Evolutionary conservation across 1,139 yeast genomes (phyloP).

Genomic region (Eremothecium gossypii): DNA sequence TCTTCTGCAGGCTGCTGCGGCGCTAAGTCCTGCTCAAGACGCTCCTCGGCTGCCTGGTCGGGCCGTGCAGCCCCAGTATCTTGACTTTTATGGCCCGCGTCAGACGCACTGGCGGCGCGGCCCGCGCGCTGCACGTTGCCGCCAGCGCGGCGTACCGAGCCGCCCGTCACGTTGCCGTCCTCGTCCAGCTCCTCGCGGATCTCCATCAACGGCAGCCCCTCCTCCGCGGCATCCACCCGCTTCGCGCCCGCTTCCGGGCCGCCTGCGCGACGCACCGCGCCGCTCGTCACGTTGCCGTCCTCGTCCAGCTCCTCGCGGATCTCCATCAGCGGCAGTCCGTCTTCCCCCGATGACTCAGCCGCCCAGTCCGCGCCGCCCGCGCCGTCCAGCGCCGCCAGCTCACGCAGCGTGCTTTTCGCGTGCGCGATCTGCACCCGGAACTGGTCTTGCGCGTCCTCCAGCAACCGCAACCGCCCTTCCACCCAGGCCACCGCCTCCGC

Average conservation of each 20-base stretch:
- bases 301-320: slow-evolving; percentile 81
- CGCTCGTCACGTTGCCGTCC: slow-evolving; percentile 51
- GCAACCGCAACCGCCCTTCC: slow-evolving; percentile 32
- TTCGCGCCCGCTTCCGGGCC: no score
- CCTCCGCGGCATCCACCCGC: background rate
- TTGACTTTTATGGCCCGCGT: background rate
- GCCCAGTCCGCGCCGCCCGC: slow-evolving; percentile 14
- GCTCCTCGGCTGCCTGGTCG: background rate
- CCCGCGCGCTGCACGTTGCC: background rate
- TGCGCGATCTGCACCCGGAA: slow-evolving; percentile 38
- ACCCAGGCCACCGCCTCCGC: slow-evolving; percentile 41
- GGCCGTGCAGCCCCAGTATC: background rate
- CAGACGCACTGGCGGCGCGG: background rate
- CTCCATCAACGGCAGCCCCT: slow-evolving; percentile 55
- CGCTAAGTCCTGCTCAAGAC: background rate
- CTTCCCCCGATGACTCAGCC: slow-evolving; percentile 4
- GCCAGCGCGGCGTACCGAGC: slow-evolving; percentile 26
- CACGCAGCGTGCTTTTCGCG: slow-evolving; percentile 34
- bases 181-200: slow-evolving; percentile 81
- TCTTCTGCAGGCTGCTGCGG: slow-evolving; percentile 1
- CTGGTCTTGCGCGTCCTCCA: slow-evolving; percentile 34
- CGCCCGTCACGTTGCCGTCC: slow-evolving; percentile 51
- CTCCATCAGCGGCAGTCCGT: slow-evolving; percentile 58
- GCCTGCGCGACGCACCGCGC: slow-evolving; percentile 25
- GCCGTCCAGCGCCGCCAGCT: slow-evolving; percentile 22